Evolutionary conservation across 371 early-diverging fungal genomes (phyloP), one percentile per base, ranked within the genome.

Genomic region (Mucor irregularis): DNA sequence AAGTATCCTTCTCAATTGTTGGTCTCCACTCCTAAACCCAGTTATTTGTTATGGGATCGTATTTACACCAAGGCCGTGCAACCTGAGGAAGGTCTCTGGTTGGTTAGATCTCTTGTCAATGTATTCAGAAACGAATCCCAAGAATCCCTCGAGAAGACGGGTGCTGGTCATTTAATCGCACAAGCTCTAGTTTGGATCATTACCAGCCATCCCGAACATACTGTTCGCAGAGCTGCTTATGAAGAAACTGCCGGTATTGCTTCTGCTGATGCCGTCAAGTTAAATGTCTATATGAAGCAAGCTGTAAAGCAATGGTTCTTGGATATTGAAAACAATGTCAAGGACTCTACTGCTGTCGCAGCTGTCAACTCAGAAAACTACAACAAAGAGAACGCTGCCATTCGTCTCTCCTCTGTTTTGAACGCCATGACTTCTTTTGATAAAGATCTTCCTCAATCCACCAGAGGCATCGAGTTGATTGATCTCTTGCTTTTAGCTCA

Each of bases 31-130:
- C 79, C 77, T 38, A 90, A 88, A 54, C 81, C 84, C 35, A 87
- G 92, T 11, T 88, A 90, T 55, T 72, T 93, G 28, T 64, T 93
- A 42, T 87, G 87, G 82, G 93, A 93, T 53, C 90, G 89, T 69
- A 84, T 90, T 17, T 93, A 88, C 61, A 81, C 83, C 50, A 93
- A 93, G 66, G 80, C 92, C 33, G 61, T 83, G 4, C 68, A 68
- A 13, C 68, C 82, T 3, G 79, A 81, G n/a, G 93, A 92, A 56
- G 85, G 85, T 25, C 71, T 80, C 24, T 96, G 91, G 90, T 69
- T 86, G 25, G 71, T 88, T 11, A 82, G 86, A 45, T 80, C 89
- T 17, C 62, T 85, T 35, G 78, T 82, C 22, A 66, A 68, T 33
- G 67, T 82, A 4, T 79, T 80, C 54, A 54, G 60, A 28, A 64